Percentiles rank a stretch among this genome's conserved stretches.
phyloP scores from a whole-genome alignment of 345 rosid genomes.

The Eucalyptus pumila region DNA sequence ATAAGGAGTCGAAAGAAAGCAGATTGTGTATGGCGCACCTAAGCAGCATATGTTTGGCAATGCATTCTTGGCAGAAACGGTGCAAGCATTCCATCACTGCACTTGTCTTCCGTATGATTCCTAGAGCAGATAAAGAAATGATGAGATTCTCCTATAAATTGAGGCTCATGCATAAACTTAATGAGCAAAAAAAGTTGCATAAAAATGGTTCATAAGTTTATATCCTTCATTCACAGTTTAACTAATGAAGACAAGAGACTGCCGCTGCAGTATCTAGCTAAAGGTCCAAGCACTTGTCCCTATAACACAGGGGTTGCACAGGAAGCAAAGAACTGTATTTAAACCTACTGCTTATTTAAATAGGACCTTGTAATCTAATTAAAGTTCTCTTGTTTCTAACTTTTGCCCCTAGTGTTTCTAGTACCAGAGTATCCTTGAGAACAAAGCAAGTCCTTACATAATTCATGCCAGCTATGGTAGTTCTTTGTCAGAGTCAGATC shows the following conservation, averaged over 20 bases:
- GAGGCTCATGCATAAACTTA: background rate
- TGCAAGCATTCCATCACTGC: constrained; percentile 87
- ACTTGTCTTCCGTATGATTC: constrained; percentile 74
- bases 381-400: background rate
- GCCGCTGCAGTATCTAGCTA: background rate
- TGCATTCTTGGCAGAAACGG: constrained; percentile 83
- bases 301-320: background rate
- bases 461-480: background rate
- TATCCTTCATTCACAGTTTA: background rate
- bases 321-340: background rate
- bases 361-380: background rate
- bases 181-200: background rate
- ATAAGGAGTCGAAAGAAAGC: background rate
- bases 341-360: background rate
- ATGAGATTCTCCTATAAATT: background rate
- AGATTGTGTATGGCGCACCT: constrained; percentile 28
- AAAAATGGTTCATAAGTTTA: background rate
- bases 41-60: constrained; percentile 74
- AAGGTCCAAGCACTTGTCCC: background rate
- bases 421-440: background rate
- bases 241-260: background rate
- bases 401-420: background rate
- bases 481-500: background rate
- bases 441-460: background rate
- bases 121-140: constrained; percentile 3